Base-by-base conservation (phyloP, 1,284 basidiomycete genomes). In the Papiliotrema terrestris region DNA sequence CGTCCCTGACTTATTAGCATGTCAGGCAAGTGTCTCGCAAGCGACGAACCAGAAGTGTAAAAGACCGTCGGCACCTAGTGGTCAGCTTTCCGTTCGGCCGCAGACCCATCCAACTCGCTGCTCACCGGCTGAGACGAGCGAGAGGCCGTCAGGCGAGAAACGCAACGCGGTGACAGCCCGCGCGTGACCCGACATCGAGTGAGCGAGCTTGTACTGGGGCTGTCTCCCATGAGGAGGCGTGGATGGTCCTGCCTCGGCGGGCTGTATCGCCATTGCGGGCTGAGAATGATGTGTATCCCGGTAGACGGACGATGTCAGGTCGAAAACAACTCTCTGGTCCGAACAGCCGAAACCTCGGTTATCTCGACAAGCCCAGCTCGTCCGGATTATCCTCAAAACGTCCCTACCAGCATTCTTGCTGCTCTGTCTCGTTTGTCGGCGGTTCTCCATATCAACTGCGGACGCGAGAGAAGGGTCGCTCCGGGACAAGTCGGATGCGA, bases 111-210 rank as follows among this genome's bases (percentile, higher is more conserved):
- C 9, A 17, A 9, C 15, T 20, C 20, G 5, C 1, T 55, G 71
- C 59, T 60, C 60, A 72, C 78, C 73, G 3, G 74, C 73, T 2
- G 75, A 76, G 8, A 76, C 71, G 8, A 83, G 63, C n/a, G 62
- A 68, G 11, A 55, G 49, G 0, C 80, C 80, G 54, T 79, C 73
- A 0, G 74, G 73, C 1, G 78, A 78, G 67, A 82, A 81, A 19
- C 65, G 64, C 19, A 81, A 57, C 2, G 74, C 66, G 1, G 80
- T 78, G 20, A 81, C 67, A 3, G 70, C 61, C 25, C 77, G 71
- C 3, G 67, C 58, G 65, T 82, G 81, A 0, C 75, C 80, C 8
- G 56, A 51, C 0, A 82, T 64, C 0, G 77, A 77, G 55, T 75
- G 76, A 19, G 68, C 49, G 2, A 75, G 64, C 19, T 38, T 46